A percentile compares a stretch with the other conserved stretches of the same genome.
phyloP scores from a whole-genome alignment of 1,284 basidiomycete genomes.

The Jaminaea rosea region DNA sequence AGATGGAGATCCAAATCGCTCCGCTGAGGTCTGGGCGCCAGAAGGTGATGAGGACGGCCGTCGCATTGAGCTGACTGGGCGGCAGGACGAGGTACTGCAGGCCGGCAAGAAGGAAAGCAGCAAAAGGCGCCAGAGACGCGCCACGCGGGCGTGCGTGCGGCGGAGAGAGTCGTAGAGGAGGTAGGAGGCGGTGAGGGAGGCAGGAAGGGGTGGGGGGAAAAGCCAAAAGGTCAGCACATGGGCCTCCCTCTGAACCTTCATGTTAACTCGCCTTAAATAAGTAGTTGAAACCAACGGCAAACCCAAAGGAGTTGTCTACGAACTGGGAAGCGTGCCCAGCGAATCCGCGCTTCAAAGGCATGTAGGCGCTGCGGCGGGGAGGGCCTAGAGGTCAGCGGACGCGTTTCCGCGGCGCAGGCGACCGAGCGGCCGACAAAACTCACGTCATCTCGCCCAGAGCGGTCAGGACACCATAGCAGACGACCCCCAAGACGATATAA shows the following conservation, averaged over 20 bases:
- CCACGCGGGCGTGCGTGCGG: constrained; percentile 37
- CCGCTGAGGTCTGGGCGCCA: constrained; percentile 28
- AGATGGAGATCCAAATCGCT: constrained; percentile 19
- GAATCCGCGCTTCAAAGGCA: constrained; percentile 49
- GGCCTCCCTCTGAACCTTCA: no score
- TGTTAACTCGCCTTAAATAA: no score
- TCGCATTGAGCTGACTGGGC: constrained; percentile 50
- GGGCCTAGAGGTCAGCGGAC: no score
- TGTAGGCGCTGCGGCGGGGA: no score
- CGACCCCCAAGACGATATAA: constrained; percentile 26
- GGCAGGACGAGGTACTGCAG: constrained; percentile 44
- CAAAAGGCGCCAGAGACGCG: neutral
- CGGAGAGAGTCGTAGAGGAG: neutral
- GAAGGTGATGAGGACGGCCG: constrained; percentile 27
- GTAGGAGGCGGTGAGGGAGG: no score
- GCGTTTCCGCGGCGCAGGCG: no score
- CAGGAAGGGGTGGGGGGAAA: no score
- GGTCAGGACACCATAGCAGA: constrained; percentile 22
- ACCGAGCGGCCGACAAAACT: constrained; percentile 55
- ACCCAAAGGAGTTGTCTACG: constrained; percentile 49
- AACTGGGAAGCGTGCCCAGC: constrained; percentile 49
- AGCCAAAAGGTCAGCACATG: neutral
- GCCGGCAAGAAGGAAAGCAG: neutral
- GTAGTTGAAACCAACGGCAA: constrained; percentile 23
- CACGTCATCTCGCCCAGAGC: constrained; percentile 50